A percentile compares a stretch with the other conserved stretches of the same genome.
phyloP scores from a whole-genome alignment of 2,329 filamentous ascomycete genomes.

The Periconia macrospinosa region DNA sequence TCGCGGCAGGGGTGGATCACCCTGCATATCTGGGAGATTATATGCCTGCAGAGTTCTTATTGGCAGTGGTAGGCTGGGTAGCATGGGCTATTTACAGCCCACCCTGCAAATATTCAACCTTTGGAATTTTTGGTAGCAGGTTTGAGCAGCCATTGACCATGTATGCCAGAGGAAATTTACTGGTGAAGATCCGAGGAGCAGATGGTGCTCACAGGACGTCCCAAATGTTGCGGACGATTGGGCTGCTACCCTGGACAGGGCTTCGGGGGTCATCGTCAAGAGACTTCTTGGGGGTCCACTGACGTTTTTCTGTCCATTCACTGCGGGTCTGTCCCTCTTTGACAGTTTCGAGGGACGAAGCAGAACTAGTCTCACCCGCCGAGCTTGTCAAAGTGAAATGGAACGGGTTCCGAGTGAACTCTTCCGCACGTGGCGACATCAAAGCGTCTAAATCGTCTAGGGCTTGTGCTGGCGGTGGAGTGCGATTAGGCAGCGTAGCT shows the following conservation, averaged over 20 bases:
- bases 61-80: neutral
- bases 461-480: conserved; percentile 27
- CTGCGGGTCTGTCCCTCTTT: conserved; percentile 31
- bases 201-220: conserved; percentile 64
- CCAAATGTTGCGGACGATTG: conserved; percentile 77
- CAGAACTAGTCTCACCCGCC: conserved; percentile 30
- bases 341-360: conserved; percentile 36
- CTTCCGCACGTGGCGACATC: conserved; percentile 71
- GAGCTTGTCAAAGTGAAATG: conserved; percentile 34
- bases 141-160: no score
- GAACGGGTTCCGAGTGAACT: conserved; percentile 64
- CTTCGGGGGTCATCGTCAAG: conserved; percentile 71
- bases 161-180: neutral
- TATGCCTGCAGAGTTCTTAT: neutral
- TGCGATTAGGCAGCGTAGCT: conserved; percentile 34
- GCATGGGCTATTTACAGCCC: neutral
- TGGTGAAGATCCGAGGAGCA: neutral
- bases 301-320: conserved; percentile 28
- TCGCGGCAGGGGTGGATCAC: conserved; percentile 4
- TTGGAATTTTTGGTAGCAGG: neutral
- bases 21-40: conserved; percentile 8
- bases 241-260: conserved; percentile 73
- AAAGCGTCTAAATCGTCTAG: conserved; percentile 55
- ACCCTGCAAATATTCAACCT: neutral
- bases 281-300: conserved; percentile 57